These are phyloP conservation scores for Ophiostoma perfectum DNA, from an alignment of 2,329 filamentous ascomycete genomes.

Conservation along the genomic window DNA sequence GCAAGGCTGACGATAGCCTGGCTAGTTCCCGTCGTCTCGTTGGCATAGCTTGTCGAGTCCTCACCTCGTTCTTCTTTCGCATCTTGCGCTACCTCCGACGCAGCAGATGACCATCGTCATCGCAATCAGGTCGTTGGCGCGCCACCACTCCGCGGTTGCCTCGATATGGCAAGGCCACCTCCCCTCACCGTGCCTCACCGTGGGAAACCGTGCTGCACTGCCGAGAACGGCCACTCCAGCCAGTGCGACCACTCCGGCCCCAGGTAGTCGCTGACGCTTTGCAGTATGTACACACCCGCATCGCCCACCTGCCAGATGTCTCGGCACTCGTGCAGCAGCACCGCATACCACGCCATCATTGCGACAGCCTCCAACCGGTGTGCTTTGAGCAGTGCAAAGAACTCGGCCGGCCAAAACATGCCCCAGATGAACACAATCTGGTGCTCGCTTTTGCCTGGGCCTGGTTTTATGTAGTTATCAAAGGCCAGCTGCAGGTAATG, in stretches of 20 bases:
- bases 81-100: neutral
- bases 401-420: slow-evolving; percentile 34
- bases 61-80: neutral
- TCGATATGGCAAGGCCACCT: neutral
- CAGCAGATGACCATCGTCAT: neutral
- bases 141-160: neutral
- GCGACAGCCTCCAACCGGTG: slow-evolving; percentile 38
- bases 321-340: slow-evolving; percentile 37
- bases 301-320: slow-evolving; percentile 35
- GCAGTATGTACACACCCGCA: slow-evolving; percentile 32
- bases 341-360: slow-evolving; percentile 40
- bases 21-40: neutral
- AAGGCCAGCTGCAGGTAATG: slow-evolving; percentile 33
- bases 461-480: slow-evolving; percentile 26
- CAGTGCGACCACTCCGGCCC: slow-evolving; percentile 33
- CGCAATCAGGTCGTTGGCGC: neutral
- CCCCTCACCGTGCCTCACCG: neutral
- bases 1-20: neutral
- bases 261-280: slow-evolving; percentile 29
- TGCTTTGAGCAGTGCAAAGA: slow-evolving; percentile 34
- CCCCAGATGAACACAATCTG: slow-evolving; percentile 36
- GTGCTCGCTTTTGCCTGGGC: slow-evolving; percentile 20
- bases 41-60: neutral
- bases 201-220: slow-evolving; percentile 22
- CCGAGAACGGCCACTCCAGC: slow-evolving; percentile 29